phyloP scores from a whole-genome alignment of 2,329 filamentous ascomycete species.

The Dryadomyces quercus-mongolicae region DNA sequence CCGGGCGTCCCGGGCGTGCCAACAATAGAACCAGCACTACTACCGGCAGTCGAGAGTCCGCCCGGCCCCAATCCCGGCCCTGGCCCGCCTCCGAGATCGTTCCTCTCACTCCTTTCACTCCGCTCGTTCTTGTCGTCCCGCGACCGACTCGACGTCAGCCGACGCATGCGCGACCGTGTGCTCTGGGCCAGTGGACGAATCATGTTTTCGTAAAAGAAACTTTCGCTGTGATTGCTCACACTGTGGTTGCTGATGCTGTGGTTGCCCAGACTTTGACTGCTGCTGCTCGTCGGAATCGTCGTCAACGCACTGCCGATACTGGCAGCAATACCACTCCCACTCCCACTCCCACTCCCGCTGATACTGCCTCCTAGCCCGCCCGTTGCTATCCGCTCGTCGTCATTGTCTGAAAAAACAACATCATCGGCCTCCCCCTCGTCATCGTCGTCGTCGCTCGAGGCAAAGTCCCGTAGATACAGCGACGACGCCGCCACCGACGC shows the following conservation, averaged over 20 bases:
- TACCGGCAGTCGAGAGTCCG: not conserved
- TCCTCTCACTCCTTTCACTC: not conserved
- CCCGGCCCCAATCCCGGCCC: not conserved
- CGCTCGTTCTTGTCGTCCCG: conserved; percentile 18
- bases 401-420: conserved; percentile 69
- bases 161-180: conserved; percentile 45
- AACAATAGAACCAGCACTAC: not conserved
- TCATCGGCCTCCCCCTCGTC: conserved; percentile 29
- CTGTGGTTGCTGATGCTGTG: not conserved
- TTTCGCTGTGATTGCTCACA: not conserved
- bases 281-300: not conserved
- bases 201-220: conserved; percentile 47
- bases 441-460: conserved; percentile 59
- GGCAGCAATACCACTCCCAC: not conserved
- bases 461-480: conserved; percentile 46
- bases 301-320: not conserved
- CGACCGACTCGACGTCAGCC: conserved; percentile 45
- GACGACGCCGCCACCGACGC: conserved; percentile 61
- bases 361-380: conserved; percentile 8
- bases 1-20: not conserved
- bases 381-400: conserved; percentile 39
- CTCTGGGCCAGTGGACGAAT: conserved; percentile 46
- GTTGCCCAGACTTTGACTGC: not conserved
- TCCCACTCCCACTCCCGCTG: not conserved
- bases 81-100: too few relatives aligned